phyloP scores from a whole-genome alignment of 768 basidiomycete species.

The Sutorius australiensis region DNA sequence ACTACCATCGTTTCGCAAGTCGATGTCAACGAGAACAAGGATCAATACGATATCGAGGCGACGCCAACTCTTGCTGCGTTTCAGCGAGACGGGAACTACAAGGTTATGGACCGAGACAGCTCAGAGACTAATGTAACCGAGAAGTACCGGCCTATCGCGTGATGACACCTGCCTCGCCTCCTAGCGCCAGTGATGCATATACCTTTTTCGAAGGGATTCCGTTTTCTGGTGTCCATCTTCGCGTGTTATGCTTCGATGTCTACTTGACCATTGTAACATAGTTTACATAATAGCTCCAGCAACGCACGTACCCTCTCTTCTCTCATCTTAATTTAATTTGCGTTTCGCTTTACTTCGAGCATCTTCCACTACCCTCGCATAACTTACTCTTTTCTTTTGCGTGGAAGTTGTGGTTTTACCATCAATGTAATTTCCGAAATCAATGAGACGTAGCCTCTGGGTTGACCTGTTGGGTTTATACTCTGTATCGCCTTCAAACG shows the following conservation, averaged over 20 bases:
- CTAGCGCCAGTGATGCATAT: constrained; percentile 1
- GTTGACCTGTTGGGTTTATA: background rate
- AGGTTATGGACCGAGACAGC: constrained; percentile 15
- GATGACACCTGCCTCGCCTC: background rate
- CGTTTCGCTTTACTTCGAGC: background rate
- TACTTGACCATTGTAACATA: constrained; percentile 12
- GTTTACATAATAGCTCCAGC: background rate
- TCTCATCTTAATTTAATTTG: background rate
- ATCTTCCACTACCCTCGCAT: background rate
- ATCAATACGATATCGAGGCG: constrained; percentile 22
- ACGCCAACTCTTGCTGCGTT: constrained; percentile 8
- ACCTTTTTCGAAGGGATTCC: constrained; percentile 3
- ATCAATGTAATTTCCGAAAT: constrained; percentile 1
- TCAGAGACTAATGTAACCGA: constrained; percentile 15
- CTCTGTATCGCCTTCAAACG: background rate
- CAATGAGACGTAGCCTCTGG: background rate
- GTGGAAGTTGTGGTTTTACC: background rate
- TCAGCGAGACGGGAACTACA: constrained; percentile 11
- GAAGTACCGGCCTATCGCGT: constrained; percentile 13
- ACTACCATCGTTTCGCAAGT: constrained; percentile 32
- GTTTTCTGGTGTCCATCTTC: background rate
- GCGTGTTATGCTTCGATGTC: background rate
- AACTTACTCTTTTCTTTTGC: background rate
- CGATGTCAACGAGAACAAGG: constrained; percentile 27
- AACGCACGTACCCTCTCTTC: background rate